phyloP scores from a whole-genome alignment of 176 grass and related monocot species.

The Sorghum bicolor region DNA sequence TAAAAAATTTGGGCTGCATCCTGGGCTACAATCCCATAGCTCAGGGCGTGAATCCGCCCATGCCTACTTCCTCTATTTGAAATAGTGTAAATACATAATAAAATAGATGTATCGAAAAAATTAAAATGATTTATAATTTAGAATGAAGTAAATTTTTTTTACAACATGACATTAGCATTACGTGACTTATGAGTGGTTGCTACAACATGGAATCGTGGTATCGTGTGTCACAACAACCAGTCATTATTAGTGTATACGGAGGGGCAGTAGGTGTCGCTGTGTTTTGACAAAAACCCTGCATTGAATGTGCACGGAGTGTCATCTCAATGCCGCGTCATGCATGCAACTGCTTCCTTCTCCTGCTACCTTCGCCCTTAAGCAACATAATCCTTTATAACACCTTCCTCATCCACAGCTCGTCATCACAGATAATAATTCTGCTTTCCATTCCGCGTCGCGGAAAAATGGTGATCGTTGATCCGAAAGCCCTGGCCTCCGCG shows the following conservation, averaged over 20 bases:
- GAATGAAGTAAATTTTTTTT: no score
- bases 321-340: background rate
- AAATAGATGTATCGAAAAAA: no score
- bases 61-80: no score
- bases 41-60: no score
- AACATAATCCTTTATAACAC: background rate
- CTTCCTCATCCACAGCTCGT: background rate
- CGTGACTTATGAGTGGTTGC: no score
- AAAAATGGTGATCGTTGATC: slow-evolving; percentile 35
- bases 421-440: background rate
- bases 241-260: background rate
- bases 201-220: no score
- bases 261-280: slow-evolving; percentile 3
- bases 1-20: no score
- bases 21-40: no score
- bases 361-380: slow-evolving; percentile 38
- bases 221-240: no score
- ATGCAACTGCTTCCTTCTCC: background rate
- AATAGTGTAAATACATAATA: no score
- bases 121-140: no score
- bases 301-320: background rate
- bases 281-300: background rate
- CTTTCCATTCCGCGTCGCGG: background rate
- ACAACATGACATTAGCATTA: no score
- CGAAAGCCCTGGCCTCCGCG: background rate